These are phyloP conservation scores for Ailanthus altissimus DNA, from an alignment of 345 rosid species.

Conservation along the genomic window DNA sequence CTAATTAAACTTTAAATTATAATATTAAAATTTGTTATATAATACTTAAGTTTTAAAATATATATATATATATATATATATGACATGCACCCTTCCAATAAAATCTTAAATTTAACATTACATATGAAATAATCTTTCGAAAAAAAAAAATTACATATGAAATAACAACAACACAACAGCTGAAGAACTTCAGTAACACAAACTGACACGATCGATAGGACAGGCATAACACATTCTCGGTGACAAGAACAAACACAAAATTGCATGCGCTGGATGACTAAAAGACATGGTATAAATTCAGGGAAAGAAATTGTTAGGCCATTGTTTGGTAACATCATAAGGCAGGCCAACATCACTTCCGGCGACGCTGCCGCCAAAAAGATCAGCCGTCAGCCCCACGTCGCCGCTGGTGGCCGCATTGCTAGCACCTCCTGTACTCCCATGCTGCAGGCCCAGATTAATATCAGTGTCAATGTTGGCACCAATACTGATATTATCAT, in stretches of 20 bases:
- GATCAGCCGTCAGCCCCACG: neutral
- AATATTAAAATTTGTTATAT: no score
- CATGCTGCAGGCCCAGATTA: neutral
- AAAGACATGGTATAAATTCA: neutral
- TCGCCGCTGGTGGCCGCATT: neutral
- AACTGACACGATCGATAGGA: neutral
- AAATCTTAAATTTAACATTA: no score
- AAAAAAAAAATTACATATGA: no score
- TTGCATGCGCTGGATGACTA: neutral
- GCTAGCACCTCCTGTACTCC: neutral
- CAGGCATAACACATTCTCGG: neutral
- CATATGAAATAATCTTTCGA: no score
- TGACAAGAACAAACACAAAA: neutral
- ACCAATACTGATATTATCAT: neutral
- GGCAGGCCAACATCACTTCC: constrained; percentile 11
- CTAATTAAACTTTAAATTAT: no score
- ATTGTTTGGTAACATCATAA: constrained; percentile 13
- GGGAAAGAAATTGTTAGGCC: neutral
- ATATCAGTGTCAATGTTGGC: neutral
- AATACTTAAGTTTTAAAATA: no score
- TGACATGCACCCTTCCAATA: no score
- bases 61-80: no score
- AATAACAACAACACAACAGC: neutral
- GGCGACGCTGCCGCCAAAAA: neutral
- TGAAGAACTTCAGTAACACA: neutral